Percentiles rank a stretch among this genome's conserved stretches.
Evolutionary conservation across 192 early-diverging fungal species (phyloP).

Genomic region (Piromyces sp.): DNA sequence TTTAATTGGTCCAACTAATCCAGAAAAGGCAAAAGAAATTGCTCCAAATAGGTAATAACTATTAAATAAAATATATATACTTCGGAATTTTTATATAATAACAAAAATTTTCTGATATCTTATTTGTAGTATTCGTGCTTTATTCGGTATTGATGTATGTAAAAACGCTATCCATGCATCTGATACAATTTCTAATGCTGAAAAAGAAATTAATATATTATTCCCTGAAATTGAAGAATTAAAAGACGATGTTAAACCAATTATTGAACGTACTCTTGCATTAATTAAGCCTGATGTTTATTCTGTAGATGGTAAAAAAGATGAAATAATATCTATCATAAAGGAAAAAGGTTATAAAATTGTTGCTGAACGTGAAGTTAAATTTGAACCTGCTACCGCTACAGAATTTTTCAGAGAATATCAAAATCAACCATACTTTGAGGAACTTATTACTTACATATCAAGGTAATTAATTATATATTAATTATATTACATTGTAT

Average conservation of each 20-base stretch:
- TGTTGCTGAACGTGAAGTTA: constrained; percentile 23
- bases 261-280: constrained; percentile 25
- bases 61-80: background rate
- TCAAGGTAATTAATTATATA: constrained; percentile 28
- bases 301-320: constrained; percentile 18
- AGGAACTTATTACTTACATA: constrained; percentile 19
- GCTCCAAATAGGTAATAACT: constrained; percentile 14
- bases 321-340: constrained; percentile 24
- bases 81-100: no score
- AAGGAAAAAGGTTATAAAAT: constrained; percentile 20
- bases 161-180: constrained; percentile 3
- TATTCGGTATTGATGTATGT: background rate
- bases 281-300: constrained; percentile 44
- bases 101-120: no score
- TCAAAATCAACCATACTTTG: constrained; percentile 24
- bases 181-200: background rate
- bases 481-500: no score
- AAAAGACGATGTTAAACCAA: background rate
- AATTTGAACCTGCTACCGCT: background rate
- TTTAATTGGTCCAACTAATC: constrained; percentile 28
- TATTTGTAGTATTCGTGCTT: constrained; percentile 1
- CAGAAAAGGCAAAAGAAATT: constrained; percentile 10
- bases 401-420: constrained; percentile 33
- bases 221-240: background rate
- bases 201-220: background rate